Percentiles rank a stretch among this genome's conserved stretches.
Conservation (phyloP, 306 rosid species). For the Medicago truncatula region MtrunA17r5.0-ANR NC_053048.1:47702501-47703000, state of each 20-base stretch:
- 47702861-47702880: neutral
- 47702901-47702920: neutral
- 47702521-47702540: neutral
- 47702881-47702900: neutral
- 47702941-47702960: neutral
- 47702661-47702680: neutral
- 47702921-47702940: neutral
- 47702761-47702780: constrained; percentile 4
- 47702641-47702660: neutral
- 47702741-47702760: constrained; percentile 19
- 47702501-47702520: neutral
- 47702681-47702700: neutral
- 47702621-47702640: constrained; percentile 1
- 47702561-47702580: neutral
- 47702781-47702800: neutral
- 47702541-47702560: neutral
- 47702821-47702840: neutral
- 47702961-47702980: neutral
- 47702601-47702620: too few relatives aligned
- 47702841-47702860: neutral
- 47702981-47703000: neutral
- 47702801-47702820: neutral
- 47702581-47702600: neutral
- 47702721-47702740: constrained; percentile 1
- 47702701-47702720: neutral